Evolutionary conservation across 75 land plant genomes (phyloP), one percentile per base, ranked within the genome.

Genomic region (Larix kaempferi): DNA sequence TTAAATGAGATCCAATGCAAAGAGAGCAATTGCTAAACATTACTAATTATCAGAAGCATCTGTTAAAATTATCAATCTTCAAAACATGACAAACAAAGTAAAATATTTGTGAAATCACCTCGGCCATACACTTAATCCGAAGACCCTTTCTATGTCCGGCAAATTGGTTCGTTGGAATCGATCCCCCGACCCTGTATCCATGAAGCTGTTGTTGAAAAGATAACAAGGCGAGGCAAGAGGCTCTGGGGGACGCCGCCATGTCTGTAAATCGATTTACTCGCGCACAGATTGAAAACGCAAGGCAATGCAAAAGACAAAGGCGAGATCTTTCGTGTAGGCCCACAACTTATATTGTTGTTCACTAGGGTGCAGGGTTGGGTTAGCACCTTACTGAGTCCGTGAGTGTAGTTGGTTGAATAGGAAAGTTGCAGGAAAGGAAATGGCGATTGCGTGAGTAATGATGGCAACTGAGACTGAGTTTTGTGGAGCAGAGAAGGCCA

Each of bases 401-500:
- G 33, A 29, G 33, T 29, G 33, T 1, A 29, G 33, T 1, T 29
- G 27, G 44, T 33, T 17, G 8, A 35, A 29, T 19, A 15, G 29
- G 8, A 21, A 21, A 19, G 29, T 66, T 23, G 25, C 21, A 61
- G 64, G 25, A 23, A 6, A 23, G 22, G 5, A 25, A 29, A 13
- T 64, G 26, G 13, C 26, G 17, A 27, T 14, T 64, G 67, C 37
- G 14, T 35, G 35, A 39, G 71, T 15, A 29, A 13, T 39, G 1
- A 35, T 35, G 29, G 16, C 29, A 5, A 14, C 23, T 25, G 27
- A 12, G 1, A 62, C 4, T 29, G 65, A 2, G 12, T 10, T 5
- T 66, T 66, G 14, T 16, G 71, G 71, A 66, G 71, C 71, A 33
- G 39, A 33, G 35, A 27, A 17, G 71, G 71, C 71, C 71, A 66